Evolutionary conservation across 257 asterid genomes (phyloP).

Genomic region (Orobanche coerulescens): DNA sequence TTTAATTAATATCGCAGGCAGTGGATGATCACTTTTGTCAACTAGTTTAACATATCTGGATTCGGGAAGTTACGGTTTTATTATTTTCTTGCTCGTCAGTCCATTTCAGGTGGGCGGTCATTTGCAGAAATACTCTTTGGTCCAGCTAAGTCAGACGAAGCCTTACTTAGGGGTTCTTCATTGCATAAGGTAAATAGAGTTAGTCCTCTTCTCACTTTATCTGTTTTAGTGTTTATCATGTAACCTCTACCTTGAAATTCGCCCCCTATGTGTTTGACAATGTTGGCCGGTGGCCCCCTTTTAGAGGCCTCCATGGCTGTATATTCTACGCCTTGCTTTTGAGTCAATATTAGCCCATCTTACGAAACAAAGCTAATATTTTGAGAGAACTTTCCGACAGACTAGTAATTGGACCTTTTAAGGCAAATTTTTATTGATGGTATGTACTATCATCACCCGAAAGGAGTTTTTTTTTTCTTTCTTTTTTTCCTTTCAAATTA

Average conservation of each 20-base stretch:
- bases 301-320: background rate
- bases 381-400: constrained; percentile 2
- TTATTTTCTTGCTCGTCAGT: constrained; percentile 44
- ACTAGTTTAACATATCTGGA: constrained; percentile 13
- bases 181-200: constrained; percentile 64
- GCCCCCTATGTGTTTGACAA: background rate
- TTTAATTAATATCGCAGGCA: background rate
- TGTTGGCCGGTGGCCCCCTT: background rate
- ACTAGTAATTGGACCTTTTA: background rate
- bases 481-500: constrained; percentile 1
- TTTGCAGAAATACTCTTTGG: constrained; percentile 88
- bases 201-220: constrained; percentile 5
- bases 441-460: background rate
- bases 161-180: constrained; percentile 66
- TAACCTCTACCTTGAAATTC: constrained; percentile 7
- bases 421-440: background rate
- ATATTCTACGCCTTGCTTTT: background rate
- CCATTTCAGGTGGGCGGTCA: constrained; percentile 88
- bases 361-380: constrained; percentile 5
- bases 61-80: constrained; percentile 11
- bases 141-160: constrained; percentile 47
- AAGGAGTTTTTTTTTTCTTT: constrained; percentile 6
- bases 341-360: constrained; percentile 7
- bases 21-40: constrained; percentile 2
- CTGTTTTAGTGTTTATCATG: no score